Base-by-base conservation (phyloP, 495 filamentous ascomycete species). In the Neurospora sublineolata region DNA sequence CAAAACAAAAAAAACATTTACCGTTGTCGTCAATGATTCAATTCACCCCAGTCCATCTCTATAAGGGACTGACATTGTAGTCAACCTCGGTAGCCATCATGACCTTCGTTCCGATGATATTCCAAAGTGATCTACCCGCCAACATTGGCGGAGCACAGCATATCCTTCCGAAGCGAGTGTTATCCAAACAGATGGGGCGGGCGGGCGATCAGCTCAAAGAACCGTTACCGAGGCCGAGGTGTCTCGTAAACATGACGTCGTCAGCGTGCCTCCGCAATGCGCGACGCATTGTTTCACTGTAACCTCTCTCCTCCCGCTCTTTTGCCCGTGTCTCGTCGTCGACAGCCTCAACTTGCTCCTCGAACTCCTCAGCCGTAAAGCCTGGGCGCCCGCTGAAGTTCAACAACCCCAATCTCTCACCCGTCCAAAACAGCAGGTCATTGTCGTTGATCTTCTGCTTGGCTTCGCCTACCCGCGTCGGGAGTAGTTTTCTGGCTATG, bases 201-300 rank as follows among this genome's bases (percentile, higher is more conserved):
- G 39, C 16, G 37, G 27, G 39, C 16, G 37, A 41, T 68, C 52
- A 67, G 40, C 37, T 42, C 33, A 72, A 38, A 70, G 33, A 30
- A 69, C 75, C 75, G 70, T 78, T 73, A 64, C 78, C 79, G 74
- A 90, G 74, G 14, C 91, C 90, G 69, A 94, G 84, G 40, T 89
- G 89, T 70, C 87, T 86, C 77, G 94, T 87, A 80, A 91, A 93
- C 73, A 91, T 83, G 72, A 92, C 91, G 77, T 95, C 93, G 81
- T 94, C 89, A 18, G 93, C 93, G 79, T 96, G 93, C 77, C 85
- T 84, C 81, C 92, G 87, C 71, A 97, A 80, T 12, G 91, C 92
- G 69, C 85, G 83, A 69, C 92, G 86, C 92, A 97, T 94, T 74
- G 81, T 86, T 67, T 86, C 82, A 38, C 82, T 82, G 80, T 94